These are phyloP conservation scores for Pythium brachiatum DNA, from an alignment of 352 stramenopile genomes.

Conservation along the genomic window DNA sequence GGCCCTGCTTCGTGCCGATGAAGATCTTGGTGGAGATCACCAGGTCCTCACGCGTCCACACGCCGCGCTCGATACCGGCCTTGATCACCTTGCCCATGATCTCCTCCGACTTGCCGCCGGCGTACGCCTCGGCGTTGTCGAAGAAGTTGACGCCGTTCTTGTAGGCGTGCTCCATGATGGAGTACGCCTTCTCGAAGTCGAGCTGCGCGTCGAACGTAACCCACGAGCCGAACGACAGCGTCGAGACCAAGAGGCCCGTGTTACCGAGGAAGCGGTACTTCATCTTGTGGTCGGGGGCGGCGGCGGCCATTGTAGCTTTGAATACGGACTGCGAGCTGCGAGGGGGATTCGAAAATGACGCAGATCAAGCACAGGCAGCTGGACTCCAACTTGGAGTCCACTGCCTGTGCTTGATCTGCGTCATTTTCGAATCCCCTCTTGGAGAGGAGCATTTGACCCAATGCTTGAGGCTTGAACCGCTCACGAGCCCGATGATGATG, in stretches of 20 bases:
- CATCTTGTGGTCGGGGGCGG: conserved; percentile 35
- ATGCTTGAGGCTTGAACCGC: conserved; percentile 10
- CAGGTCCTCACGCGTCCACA: conserved; percentile 55
- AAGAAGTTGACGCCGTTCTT: conserved; percentile 70
- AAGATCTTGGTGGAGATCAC: conserved; percentile 75
- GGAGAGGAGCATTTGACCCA: neutral
- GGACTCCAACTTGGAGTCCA: too few species aligned
- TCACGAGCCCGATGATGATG: conserved; percentile 45
- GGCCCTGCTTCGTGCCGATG: conserved; percentile 38
- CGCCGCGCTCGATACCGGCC: conserved; percentile 39
- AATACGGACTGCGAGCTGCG: conserved; percentile 22
- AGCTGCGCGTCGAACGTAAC: conserved; percentile 50
- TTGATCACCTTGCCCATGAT: conserved; percentile 63
- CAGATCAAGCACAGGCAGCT: neutral
- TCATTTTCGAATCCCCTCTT: too few species aligned
- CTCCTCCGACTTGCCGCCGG: conserved; percentile 40
- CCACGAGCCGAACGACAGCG: conserved; percentile 51
- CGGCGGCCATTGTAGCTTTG: conserved; percentile 15
- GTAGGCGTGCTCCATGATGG: conserved; percentile 56
- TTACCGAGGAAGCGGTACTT: conserved; percentile 63
- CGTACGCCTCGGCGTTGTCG: conserved; percentile 62
- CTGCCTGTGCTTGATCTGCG: too few species aligned
- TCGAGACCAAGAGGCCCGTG: conserved; percentile 46
- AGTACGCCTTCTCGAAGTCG: conserved; percentile 58
- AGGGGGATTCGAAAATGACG: neutral